Evolutionary conservation across 2,329 filamentous ascomycete species (phyloP), one percentile per base, ranked within the genome.

Genomic region (Aspergillus fumigatiaffinis): DNA sequence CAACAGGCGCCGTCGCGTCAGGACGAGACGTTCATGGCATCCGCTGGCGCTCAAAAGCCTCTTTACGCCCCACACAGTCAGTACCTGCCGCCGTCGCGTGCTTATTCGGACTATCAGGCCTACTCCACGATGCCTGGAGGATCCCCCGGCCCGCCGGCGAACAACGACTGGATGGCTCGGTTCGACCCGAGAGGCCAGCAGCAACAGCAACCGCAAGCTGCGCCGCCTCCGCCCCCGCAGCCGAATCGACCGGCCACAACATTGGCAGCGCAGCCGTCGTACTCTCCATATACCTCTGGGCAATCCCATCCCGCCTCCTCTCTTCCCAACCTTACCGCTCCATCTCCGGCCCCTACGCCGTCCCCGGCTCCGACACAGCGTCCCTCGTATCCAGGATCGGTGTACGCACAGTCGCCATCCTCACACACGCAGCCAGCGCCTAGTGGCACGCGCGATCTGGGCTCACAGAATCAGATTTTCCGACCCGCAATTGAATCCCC

Each of bases 141-240:
- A 41, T 63, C 71, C 5, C 32, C 32, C 9, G 65, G 63, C 29
- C 52, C 67, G 14, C 63, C 71, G 5, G 63, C 68, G 8, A 73
- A 65, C 53, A 72, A 71, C 54, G 75, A 77, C 56, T 77, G 75
- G 75, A 73, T 76, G 67, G 72, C 73, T 48, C 69, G 74, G 44
- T 76, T 77, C 56, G 75, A 77, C 56, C 75, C 75, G 25, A 63
- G 75, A 52, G 70, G 68, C 25, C 73, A 75, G 51, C 70, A 71
- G 20, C 66, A 65, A 42, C 54, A 64, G 3, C 70, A 65, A 23
- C 23, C 2, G 54, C 58, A 62, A 23, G 64, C 63, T 26, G 60
- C 53, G 26, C 59, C 59, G 48, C 64, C 64, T n/a, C 67, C 23
- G 20, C 42, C 42, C 3, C 12, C 62, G 21, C 68, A 62, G 46